phyloP scores from a whole-genome alignment of 495 filamentous ascomycete genomes.

The Astrothelium subdiscretum region DNA sequence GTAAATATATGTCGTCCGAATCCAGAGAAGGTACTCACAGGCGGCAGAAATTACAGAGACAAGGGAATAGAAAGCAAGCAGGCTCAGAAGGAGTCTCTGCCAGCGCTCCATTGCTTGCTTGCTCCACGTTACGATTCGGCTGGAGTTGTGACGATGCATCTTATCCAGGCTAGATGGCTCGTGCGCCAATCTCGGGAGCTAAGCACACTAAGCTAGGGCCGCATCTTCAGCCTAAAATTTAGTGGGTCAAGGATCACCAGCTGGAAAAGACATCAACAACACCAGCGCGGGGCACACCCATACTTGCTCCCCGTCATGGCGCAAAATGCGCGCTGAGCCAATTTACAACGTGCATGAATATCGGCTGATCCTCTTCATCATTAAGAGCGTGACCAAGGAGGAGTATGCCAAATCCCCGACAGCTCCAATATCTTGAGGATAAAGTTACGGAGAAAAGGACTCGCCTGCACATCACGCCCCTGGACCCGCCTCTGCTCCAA shows the following conservation, averaged over 20 bases:
- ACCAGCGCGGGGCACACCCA: too few species aligned
- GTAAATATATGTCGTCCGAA: not conserved
- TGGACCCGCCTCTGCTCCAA: constrained; percentile 58
- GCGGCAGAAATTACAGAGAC: constrained; percentile 22
- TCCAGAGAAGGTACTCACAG: constrained; percentile 16
- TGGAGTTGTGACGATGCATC: not conserved
- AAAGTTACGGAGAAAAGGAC: too few species aligned
- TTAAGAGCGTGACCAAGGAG: not conserved
- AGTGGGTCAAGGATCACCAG: not conserved
- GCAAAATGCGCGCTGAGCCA: not conserved
- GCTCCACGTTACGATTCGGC: not conserved
- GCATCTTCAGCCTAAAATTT: not conserved
- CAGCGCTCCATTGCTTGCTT: not conserved
- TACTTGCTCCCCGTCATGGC: too few species aligned
- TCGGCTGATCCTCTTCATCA: not conserved
- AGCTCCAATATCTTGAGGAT: too few species aligned
- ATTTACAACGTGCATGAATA: not conserved
- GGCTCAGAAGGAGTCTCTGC: not conserved
- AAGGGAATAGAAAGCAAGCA: constrained; percentile 16
- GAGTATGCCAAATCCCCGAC: not conserved
- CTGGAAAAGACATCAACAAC: too few species aligned
- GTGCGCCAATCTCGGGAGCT: not conserved
- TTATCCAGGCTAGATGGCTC: not conserved
- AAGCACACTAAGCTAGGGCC: not conserved
- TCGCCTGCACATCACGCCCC: constrained; percentile 77